These are phyloP conservation scores for Calonectria leucothoes DNA, from an alignment of 2,329 filamentous ascomycete species.

Conservation along the genomic window DNA sequence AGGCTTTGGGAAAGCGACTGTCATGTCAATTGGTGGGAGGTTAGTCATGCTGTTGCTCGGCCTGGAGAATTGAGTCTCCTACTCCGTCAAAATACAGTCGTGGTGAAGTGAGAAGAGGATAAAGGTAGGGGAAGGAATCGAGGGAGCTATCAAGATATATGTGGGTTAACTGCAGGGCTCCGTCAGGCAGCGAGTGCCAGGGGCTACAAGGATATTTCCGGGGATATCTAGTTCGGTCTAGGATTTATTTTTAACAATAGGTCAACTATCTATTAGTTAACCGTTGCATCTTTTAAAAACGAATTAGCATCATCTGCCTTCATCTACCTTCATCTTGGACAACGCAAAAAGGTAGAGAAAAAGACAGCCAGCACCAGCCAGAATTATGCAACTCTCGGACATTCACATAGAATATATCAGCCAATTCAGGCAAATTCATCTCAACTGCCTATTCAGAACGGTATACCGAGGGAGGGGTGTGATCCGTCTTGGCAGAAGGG, in stretches of 20 bases:
- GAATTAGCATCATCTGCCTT: too few species aligned
- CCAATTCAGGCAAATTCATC: not conserved
- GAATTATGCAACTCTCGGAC: not conserved
- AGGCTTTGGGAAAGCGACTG: slow-evolving; percentile 27
- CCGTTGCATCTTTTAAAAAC: too few species aligned
- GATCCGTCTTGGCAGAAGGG: too few species aligned
- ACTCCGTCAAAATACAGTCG: not conserved
- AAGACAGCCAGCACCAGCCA: not conserved
- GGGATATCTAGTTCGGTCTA: too few species aligned
- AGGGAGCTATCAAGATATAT: not conserved
- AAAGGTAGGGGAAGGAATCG: not conserved
- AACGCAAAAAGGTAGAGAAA: too few species aligned
- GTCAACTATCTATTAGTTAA: too few species aligned
- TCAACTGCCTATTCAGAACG: not conserved
- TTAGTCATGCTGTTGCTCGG: slow-evolving; percentile 13
- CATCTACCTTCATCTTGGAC: too few species aligned
- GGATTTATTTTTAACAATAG: too few species aligned
- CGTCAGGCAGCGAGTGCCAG: too few species aligned
- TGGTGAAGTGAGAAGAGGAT: not conserved
- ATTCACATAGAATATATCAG: not conserved
- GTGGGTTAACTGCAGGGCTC: not conserved
- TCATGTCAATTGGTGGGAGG: slow-evolving; percentile 28
- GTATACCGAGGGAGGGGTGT: not conserved
- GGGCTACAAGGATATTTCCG: too few species aligned
- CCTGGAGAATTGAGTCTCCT: too few species aligned